These are phyloP conservation scores for Wickerhamomyces subpelliculosus DNA, from an alignment of 805 yeast genomes.

Conservation along the genomic window DNA sequence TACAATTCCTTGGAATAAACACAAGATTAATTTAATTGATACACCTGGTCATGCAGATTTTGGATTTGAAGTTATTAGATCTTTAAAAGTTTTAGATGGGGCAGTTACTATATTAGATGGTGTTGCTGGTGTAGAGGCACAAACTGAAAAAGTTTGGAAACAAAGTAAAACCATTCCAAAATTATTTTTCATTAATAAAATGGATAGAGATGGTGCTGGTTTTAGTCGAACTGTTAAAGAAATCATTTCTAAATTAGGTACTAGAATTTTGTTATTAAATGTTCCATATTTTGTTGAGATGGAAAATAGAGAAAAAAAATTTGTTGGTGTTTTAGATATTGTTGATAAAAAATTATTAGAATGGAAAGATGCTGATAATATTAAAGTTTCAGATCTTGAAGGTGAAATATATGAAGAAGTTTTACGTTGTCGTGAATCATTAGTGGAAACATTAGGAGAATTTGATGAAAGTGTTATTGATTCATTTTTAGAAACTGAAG, in stretches of 20 bases:
- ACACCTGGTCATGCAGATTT: constrained; percentile 99
- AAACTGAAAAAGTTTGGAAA: constrained; percentile 94
- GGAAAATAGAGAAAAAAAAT: constrained; percentile 29
- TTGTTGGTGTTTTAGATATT: constrained; percentile 74
- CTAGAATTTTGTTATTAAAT: constrained; percentile 68
- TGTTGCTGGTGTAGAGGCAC: constrained; percentile 98
- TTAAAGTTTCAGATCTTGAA: constrained; percentile 39
- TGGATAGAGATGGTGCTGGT: constrained; percentile 97
- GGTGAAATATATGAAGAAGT: constrained; percentile 41
- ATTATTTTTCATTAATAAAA: constrained; percentile 79
- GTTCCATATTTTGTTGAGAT: constrained; percentile 62
- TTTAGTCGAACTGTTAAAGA: constrained; percentile 86
- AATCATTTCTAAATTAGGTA: constrained; percentile 65
- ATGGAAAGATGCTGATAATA: constrained; percentile 42
- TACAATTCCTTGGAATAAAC: constrained; percentile 75
- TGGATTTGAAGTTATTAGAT: constrained; percentile 86
- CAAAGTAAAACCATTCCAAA: constrained; percentile 78
- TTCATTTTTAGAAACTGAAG: constrained; percentile 67
- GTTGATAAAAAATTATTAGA: constrained; percentile 50
- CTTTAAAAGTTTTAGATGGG: constrained; percentile 89
- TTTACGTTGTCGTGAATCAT: constrained; percentile 55
- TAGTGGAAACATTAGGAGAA: constrained; percentile 81
- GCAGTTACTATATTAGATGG: constrained; percentile 90
- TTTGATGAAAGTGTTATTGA: constrained; percentile 73
- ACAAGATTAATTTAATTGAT: constrained; percentile 80